Conservation (phyloP, 805 yeast species). For the Cyberlindnera sargentensis region DNA sequence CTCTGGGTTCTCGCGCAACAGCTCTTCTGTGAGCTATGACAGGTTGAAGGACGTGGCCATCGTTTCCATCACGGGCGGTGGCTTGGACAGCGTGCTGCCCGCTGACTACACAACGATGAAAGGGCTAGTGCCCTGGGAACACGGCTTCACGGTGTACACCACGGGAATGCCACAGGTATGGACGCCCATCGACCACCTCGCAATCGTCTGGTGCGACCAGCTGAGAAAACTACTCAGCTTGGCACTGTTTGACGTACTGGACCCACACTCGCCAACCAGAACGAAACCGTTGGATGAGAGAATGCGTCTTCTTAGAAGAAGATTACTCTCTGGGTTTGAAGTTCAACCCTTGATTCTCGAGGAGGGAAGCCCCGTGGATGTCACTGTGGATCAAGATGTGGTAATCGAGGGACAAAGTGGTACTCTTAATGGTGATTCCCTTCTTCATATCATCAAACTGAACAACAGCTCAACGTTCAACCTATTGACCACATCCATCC, state of each 20-base stretch:
- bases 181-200: slow-evolving; percentile 92
- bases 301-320: slow-evolving; percentile 46
- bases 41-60: slow-evolving; percentile 56
- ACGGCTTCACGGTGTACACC: slow-evolving; percentile 80
- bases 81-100: slow-evolving; percentile 69
- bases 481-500: no score
- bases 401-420: no score
- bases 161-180: slow-evolving; percentile 87
- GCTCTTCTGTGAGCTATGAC: slow-evolving; percentile 33
- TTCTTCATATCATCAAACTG: no score
- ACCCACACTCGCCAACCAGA: slow-evolving; percentile 36
- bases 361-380: no score
- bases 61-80: slow-evolving; percentile 87
- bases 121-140: slow-evolving; percentile 59
- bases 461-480: no score
- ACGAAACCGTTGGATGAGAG: slow-evolving; percentile 49
- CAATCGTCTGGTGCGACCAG: slow-evolving; percentile 96
- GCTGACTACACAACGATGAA: slow-evolving; percentile 82
- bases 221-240: slow-evolving; percentile 56
- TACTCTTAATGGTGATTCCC: no score
- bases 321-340: slow-evolving; percentile 53
- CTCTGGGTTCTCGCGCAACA: slow-evolving; percentile 48
- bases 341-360: neutral
- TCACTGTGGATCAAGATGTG: no score
- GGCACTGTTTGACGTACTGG: slow-evolving; percentile 53